A percentile compares a stretch with the other conserved stretches of the same genome.
These are phyloP conservation scores for Somion occarium DNA, from an alignment of 1,284 basidiomycete species.

Conservation along the genomic window DNA sequence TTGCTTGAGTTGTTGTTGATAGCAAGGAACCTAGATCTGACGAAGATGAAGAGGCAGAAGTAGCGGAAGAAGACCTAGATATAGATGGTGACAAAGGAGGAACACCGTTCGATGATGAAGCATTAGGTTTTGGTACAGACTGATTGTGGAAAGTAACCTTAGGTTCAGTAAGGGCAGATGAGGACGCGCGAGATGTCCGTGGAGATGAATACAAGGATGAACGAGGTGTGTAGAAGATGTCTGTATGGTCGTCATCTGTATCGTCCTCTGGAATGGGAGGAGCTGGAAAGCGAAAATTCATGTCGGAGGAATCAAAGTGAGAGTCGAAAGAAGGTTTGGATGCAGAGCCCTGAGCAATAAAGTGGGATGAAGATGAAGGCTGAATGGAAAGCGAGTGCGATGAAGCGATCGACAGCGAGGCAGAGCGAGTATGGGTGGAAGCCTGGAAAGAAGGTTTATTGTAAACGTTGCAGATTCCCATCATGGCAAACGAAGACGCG, in stretches of 20 bases:
- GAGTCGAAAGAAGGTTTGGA: conserved; percentile 12
- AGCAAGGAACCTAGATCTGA: conserved; percentile 28
- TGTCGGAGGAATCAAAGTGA: conserved; percentile 14
- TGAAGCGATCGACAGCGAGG: background rate
- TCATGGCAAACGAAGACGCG: background rate
- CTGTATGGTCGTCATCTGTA: conserved; percentile 27
- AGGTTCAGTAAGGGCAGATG: conserved; percentile 32
- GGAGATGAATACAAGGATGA: conserved; percentile 43
- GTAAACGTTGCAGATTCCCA: background rate
- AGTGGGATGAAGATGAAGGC: background rate
- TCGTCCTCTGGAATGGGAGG: conserved; percentile 18
- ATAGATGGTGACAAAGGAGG: conserved; percentile 7
- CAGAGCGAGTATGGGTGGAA: background rate
- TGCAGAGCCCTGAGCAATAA: background rate
- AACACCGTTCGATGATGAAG: conserved; percentile 6
- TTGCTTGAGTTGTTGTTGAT: conserved; percentile 24
- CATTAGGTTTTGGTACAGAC: conserved; percentile 10
- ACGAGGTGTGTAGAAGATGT: conserved; percentile 45
- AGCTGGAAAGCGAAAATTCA: conserved; percentile 12
- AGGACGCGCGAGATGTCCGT: conserved; percentile 28
- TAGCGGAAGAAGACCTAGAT: conserved; percentile 17
- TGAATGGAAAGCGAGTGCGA: background rate
- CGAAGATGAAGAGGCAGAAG: conserved; percentile 32
- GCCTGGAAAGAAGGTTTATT: background rate
- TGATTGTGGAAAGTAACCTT: conserved; percentile 24